These are phyloP conservation scores for Parmelia sp. DNA, from an alignment of 495 filamentous ascomycete genomes.

Conservation along the genomic window DNA sequence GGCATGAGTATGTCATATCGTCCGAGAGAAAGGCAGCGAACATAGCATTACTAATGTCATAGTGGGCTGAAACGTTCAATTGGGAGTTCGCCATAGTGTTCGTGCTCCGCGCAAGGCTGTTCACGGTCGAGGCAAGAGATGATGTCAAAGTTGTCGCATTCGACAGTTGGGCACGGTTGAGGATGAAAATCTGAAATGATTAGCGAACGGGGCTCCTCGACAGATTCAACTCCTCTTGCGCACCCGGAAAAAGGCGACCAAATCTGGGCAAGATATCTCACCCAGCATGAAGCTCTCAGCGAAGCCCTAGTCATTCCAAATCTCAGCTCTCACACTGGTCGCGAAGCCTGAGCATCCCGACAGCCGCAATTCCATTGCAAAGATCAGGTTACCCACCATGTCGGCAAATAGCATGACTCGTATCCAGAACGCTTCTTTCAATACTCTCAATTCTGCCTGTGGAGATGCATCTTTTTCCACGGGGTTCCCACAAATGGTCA, in stretches of 20 bases:
- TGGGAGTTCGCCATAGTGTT: conserved; percentile 61
- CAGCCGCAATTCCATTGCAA: not conserved
- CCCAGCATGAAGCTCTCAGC: conserved; percentile 65
- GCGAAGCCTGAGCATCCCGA: not conserved
- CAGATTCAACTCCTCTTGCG: conserved; percentile 3
- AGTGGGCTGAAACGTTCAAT: conserved; percentile 62
- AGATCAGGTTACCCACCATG: conserved; percentile 39
- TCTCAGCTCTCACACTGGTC: conserved; percentile 1
- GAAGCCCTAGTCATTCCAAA: conserved; percentile 43
- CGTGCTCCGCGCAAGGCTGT: conserved; percentile 47
- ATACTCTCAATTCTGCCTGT: conserved; percentile 43
- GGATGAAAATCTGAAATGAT: conserved; percentile 52
- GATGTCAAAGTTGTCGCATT: conserved; percentile 55
- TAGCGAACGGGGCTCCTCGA: conserved; percentile 12
- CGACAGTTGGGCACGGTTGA: conserved; percentile 50
- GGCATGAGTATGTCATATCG: conserved; percentile 73
- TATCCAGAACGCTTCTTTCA: conserved; percentile 59
- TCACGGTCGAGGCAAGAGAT: conserved; percentile 44
- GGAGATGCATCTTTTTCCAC: conserved; percentile 25
- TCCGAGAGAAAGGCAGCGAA: conserved; percentile 64
- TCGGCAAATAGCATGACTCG: conserved; percentile 58
- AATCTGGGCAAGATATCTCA: conserved; percentile 56
- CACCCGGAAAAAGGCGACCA: conserved; percentile 60
- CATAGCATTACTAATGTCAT: conserved; percentile 69
- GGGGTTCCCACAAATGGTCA: conserved; percentile 33